Conservation (phyloP, 2,329 filamentous ascomycete genomes). For the Penicillium verrucosum region DNA sequence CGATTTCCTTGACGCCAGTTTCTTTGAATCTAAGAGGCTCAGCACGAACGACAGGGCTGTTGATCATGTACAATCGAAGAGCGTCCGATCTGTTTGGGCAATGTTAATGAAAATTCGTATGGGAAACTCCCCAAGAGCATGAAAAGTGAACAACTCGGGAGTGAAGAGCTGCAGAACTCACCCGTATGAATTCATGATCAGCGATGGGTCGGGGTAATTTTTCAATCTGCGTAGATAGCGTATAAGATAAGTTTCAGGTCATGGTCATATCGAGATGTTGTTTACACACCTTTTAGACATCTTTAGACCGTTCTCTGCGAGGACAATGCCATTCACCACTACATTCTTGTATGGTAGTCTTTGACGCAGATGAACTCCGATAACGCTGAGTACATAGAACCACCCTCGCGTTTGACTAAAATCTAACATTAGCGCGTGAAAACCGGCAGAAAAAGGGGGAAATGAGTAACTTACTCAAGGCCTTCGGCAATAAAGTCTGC, state of each 20-base stretch:
- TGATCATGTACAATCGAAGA: constrained; percentile 91
- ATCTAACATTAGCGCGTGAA: background rate
- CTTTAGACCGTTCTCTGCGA: constrained; percentile 95
- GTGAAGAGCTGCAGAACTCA: background rate
- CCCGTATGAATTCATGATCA: constrained; percentile 79
- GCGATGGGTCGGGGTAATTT: constrained; percentile 85
- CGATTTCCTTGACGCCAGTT: constrained; percentile 87
- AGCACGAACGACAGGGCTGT: constrained; percentile 89
- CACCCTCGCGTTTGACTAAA: constrained; percentile 87
- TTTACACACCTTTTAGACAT: constrained; percentile 75
- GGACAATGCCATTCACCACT: constrained; percentile 91
- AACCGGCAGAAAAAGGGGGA: too few species aligned
- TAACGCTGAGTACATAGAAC: constrained; percentile 90
- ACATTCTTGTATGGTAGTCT: constrained; percentile 88
- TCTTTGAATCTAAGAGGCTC: constrained; percentile 92
- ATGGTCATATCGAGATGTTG: background rate
- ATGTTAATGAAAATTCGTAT: background rate
- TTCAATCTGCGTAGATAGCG: constrained; percentile 58
- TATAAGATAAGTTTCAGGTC: background rate
- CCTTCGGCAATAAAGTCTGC: constrained; percentile 94
- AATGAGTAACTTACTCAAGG: background rate
- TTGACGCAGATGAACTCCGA: constrained; percentile 84
- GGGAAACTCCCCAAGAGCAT: background rate
- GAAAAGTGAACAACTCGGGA: background rate
- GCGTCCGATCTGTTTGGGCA: constrained; percentile 67